These are phyloP conservation scores for Choiromyces venosus DNA, from an alignment of 495 filamentous ascomycete genomes.

Conservation along the genomic window DNA sequence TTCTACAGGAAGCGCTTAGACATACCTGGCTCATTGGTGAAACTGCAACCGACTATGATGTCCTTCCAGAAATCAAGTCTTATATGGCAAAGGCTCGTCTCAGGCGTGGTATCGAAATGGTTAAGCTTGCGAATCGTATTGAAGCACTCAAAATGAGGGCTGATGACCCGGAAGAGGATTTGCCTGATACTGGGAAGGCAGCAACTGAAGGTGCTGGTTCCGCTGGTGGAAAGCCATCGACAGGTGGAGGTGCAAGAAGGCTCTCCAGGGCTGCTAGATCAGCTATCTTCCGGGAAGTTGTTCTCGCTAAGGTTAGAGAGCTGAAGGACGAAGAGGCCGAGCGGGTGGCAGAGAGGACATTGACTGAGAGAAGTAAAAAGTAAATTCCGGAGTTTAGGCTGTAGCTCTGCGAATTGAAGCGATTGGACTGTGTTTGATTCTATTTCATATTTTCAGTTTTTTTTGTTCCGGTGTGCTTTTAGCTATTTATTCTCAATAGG, in stretches of 20 bases:
- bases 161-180: slow-evolving; percentile 70
- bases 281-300: slow-evolving; percentile 96
- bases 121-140: slow-evolving; percentile 95
- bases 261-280: slow-evolving; percentile 73
- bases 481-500: slow-evolving; percentile 15
- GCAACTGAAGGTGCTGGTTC: slow-evolving; percentile 44
- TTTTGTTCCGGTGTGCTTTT: slow-evolving; percentile 2
- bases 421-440: slow-evolving; percentile 8
- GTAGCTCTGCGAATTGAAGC: not conserved
- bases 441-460: slow-evolving; percentile 9
- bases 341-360: slow-evolving; percentile 54
- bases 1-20: slow-evolving; percentile 62
- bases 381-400: not conserved
- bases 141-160: slow-evolving; percentile 94
- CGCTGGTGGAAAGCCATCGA: slow-evolving; percentile 31
- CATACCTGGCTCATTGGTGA: slow-evolving; percentile 89
- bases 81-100: slow-evolving; percentile 89
- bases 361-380: slow-evolving; percentile 28
- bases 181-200: slow-evolving; percentile 60
- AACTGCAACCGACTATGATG: slow-evolving; percentile 85
- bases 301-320: slow-evolving; percentile 90
- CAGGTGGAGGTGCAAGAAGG: slow-evolving; percentile 63
- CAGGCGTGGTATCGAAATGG: slow-evolving; percentile 88
- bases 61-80: slow-evolving; percentile 93
- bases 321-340: slow-evolving; percentile 81